Base-by-base conservation (phyloP, 345 rosid species). In the Eucalyptus marginata region DNA sequence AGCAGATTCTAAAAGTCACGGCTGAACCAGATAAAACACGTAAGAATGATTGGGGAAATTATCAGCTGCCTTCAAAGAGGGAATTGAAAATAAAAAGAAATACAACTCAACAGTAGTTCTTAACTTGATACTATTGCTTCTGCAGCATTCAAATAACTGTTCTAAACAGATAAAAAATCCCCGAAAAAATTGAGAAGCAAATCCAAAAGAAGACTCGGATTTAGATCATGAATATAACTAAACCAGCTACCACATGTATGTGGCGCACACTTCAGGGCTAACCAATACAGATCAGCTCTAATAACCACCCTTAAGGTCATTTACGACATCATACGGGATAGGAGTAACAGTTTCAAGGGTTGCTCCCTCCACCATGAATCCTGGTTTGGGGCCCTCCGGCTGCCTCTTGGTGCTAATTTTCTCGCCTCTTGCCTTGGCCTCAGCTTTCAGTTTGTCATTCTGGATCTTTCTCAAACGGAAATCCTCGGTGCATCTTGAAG, bases 241-340 rank as follows among this genome's bases (percentile, higher is more conserved):
- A 76, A 40, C 29, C 84, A 76, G 84, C 47, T 4, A 76, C 84
- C 84, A 76, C 47, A 22, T 11, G 47, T 20, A 20, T 40, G 47
- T 76, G 84, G 84, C 47, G 43, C 83, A 40, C 84, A 76, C 47
- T 6, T 76, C 84, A 76, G 27, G 43, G 47, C 83, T 76, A 20
- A 40, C 84, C 47, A 76, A 43, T 20, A 40, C 47, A 76, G 84
- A 76, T 40, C 84, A 76, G 84, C 47, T 76, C 93, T 93, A 95
- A 62, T 95, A 95, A 56, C 97, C 97, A 14, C 97, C 97, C 93
- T 95, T 95, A 62, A 95, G 97, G 88, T 95, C 97, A 3, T 95
- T 95, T 86, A 95, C 96, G 5, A 95, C 97, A 93, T 95, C 97
- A 24, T 95, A 95, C 8, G 97, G 97, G 58, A 95, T 94, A 68